Conservation (phyloP, 768 basidiomycete species). For the Crassisporium funariophilum region DNA sequence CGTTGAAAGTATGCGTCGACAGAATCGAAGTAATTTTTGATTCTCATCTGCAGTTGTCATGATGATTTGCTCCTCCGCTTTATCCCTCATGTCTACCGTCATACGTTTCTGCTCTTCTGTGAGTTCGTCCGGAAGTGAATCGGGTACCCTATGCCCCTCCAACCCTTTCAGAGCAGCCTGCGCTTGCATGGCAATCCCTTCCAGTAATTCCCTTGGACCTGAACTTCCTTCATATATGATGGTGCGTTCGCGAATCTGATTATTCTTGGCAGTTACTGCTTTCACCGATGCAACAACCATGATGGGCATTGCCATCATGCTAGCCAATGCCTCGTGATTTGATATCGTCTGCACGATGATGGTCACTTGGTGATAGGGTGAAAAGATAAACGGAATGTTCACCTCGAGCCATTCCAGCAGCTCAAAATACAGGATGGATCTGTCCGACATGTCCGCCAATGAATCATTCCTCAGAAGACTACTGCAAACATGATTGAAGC, state of each 20-base stretch:
- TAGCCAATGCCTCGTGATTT: conserved; percentile 88
- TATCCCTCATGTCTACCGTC: conserved; percentile 67
- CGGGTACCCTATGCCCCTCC: conserved; percentile 58
- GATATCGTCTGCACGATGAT: conserved; percentile 74
- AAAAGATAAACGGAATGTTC: conserved; percentile 13
- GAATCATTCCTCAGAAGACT: conserved; percentile 90
- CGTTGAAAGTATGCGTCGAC: conserved; percentile 81
- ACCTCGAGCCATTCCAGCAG: conserved; percentile 93
- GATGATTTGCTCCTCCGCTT: conserved; percentile 56
- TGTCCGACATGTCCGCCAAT: conserved; percentile 91
- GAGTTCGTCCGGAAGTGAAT: conserved; percentile 60
- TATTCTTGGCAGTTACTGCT: conserved; percentile 57
- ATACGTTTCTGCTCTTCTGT: conserved; percentile 91
- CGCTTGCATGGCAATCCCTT: conserved; percentile 91
- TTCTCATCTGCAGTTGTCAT: conserved; percentile 69
- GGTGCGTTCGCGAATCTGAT: conserved; percentile 73
- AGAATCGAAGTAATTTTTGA: conserved; percentile 76
- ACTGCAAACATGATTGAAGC: conserved; percentile 88
- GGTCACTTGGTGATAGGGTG: conserved; percentile 7
- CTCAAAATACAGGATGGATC: conserved; percentile 82
- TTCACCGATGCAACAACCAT: conserved; percentile 81
- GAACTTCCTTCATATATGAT: conserved; percentile 90
- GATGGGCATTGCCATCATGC: conserved; percentile 97
- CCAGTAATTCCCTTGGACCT: conserved; percentile 88
- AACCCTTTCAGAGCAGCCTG: conserved; percentile 89